Evolutionary conservation across 2,329 filamentous ascomycete genomes (phyloP), one percentile per base, ranked within the genome.

Genomic region (Fusarium haematococcum): DNA sequence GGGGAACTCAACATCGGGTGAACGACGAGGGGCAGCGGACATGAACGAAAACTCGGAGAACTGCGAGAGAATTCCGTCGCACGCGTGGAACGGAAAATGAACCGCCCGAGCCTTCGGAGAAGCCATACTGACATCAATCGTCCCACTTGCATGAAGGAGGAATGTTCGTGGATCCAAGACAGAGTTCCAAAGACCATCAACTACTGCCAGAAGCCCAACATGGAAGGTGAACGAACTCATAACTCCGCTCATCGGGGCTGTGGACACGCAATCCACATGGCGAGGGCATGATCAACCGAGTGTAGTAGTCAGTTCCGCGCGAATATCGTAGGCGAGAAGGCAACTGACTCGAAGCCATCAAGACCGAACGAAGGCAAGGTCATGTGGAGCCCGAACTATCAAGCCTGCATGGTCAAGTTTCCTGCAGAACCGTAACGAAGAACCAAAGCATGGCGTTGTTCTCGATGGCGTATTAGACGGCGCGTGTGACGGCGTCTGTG

Each of bases 391-490:
- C 71, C 16, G 9, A 9, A 43, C 41, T 63, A 69, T 39, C 4
- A 59, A 54, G 33, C 7, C 43, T 63, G 61, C 43, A 56, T 60
- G 27, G 25, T 37, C 39, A 18, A 41, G 33, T 32, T 41, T 6
- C 23, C 35, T 63, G 32, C 37, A 45, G 33, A 56, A 62, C 61
- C 35, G 58, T 75, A 43, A 27, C 43, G 23, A 20, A 72, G n/a
- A 60, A 59, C 18, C 32, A 67, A 63, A 37, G 8, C 23, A 50
- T 50, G 45, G 45, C 45, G 43, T 48, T 37, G 54, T 52, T 58
- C 35, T 35, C 9, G 39, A 71, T 71, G 59, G 68, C 69, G 64
- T 72, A 68, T 69, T 35, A 58, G 69, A 75, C 67, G 72, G 72
- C 59, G 52, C 32, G 18, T 58, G 18, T 57, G 39, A 74, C 68